phyloP scores from a whole-genome alignment of 2,329 filamentous ascomycete genomes.

The Fusarium tanahbumbuense region DNA sequence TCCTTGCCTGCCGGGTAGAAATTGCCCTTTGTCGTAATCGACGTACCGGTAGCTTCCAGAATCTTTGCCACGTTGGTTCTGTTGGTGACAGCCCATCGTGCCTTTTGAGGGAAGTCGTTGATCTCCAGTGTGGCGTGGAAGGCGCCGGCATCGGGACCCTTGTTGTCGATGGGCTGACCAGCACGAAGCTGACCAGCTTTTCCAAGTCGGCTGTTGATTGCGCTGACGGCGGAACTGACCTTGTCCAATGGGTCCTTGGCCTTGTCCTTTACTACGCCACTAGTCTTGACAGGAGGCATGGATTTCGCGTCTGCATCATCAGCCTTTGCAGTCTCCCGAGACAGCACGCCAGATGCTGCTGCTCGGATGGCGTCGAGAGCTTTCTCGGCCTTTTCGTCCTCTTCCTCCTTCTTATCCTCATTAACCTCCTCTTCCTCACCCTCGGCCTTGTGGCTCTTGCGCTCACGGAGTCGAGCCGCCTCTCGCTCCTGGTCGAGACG shows the following conservation, averaged over 20 bases:
- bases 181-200: slow-evolving; percentile 89
- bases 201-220: slow-evolving; percentile 90
- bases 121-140: slow-evolving; percentile 98
- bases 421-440: slow-evolving; percentile 85
- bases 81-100: slow-evolving; percentile 98
- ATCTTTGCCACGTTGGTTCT: slow-evolving; percentile 99
- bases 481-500: slow-evolving; percentile 91
- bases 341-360: slow-evolving; percentile 67
- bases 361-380: slow-evolving; percentile 74
- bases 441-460: slow-evolving; percentile 89
- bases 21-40: slow-evolving; percentile 96
- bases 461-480: slow-evolving; percentile 84
- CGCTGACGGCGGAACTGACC: slow-evolving; percentile 88
- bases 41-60: slow-evolving; percentile 91
- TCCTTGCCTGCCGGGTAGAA: slow-evolving; percentile 88
- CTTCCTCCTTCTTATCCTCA: slow-evolving; percentile 77
- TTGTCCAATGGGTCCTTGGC: slow-evolving; percentile 81
- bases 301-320: slow-evolving; percentile 54
- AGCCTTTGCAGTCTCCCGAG: slow-evolving; percentile 62
- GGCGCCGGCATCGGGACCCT: slow-evolving; percentile 94
- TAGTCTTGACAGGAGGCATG: slow-evolving; percentile 59
- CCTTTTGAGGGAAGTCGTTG: slow-evolving; percentile 99
- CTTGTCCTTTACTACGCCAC: slow-evolving; percentile 67
- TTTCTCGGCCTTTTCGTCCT: slow-evolving; percentile 74
- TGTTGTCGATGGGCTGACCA: slow-evolving; percentile 97